Evolutionary conservation across 148 eudicot species (phyloP).

Genomic region (Rhododendron vialii): DNA sequence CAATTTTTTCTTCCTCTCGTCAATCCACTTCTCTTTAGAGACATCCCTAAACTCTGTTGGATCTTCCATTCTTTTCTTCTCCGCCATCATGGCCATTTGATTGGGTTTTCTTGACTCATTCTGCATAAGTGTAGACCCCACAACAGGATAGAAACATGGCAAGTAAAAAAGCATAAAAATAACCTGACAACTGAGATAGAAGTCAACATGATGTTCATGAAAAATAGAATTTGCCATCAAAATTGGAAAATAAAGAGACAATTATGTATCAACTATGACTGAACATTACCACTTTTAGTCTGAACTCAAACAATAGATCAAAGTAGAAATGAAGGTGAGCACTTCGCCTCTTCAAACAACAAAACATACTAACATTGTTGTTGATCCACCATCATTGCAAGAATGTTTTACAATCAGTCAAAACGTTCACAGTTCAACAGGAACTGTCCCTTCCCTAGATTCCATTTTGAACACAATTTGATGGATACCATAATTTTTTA

Average conservation of each 20-base stretch:
- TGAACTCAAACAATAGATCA: constrained; percentile 46
- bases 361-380: too few relatives aligned
- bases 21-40: constrained; percentile 94
- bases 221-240: not conserved
- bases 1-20: constrained; percentile 94
- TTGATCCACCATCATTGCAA: too few relatives aligned
- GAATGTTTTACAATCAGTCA: too few relatives aligned
- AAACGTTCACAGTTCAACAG: too few relatives aligned
- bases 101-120: constrained; percentile 35
- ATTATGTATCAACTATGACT: not conserved
- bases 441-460: too few relatives aligned
- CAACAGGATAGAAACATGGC: not conserved
- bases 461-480: too few relatives aligned
- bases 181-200: not conserved
- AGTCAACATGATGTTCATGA: not conserved
- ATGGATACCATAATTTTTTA: too few relatives aligned
- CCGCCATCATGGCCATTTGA: constrained; percentile 19
- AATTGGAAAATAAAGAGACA: not conserved
- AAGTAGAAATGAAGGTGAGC: too few relatives aligned
- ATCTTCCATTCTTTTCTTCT: constrained; percentile 48
- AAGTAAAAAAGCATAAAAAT: not conserved
- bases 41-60: constrained; percentile 82
- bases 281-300: constrained; percentile 74
- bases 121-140: constrained; percentile 24
- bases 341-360: too few relatives aligned